phyloP scores from a whole-genome alignment of 371 early-diverging fungal genomes.

The Blakeslea trispora region DNA sequence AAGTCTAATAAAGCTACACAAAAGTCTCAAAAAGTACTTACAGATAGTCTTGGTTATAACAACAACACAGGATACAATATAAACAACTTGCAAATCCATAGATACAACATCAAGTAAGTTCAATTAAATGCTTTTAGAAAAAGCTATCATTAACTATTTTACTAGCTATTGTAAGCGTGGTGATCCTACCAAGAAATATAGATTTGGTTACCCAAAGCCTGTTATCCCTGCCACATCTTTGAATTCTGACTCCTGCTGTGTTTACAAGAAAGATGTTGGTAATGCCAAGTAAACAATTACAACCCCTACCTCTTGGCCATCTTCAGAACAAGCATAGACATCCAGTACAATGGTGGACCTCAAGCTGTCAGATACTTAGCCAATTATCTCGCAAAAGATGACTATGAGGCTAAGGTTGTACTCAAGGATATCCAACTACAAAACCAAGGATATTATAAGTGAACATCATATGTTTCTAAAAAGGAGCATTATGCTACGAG shows the following conservation, averaged over 20 bases:
- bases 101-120: slow-evolving; percentile 3
- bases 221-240: too few relatives aligned
- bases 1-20: too few relatives aligned
- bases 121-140: too few relatives aligned
- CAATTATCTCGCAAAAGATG: slow-evolving; percentile 12
- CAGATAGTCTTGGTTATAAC: too few relatives aligned
- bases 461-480: neutral
- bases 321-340: slow-evolving; percentile 5
- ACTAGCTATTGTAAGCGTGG: slow-evolving; percentile 1
- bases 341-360: slow-evolving; percentile 4
- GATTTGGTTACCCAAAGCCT: slow-evolving; percentile 2
- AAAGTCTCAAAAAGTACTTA: too few relatives aligned
- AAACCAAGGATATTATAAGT: neutral
- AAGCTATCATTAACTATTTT: neutral
- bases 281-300: slow-evolving; percentile 5
- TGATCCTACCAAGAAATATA: neutral
- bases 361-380: slow-evolving; percentile 8
- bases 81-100: neutral
- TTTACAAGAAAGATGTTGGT: neutral
- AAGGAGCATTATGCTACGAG: neutral
- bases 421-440: neutral
- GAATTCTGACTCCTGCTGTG: too few relatives aligned
- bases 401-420: neutral
- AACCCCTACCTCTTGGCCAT: slow-evolving; percentile 8
- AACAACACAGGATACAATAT: too few relatives aligned